phyloP scores from a whole-genome alignment of 192 early-diverging fungal genomes.

The Phycomyces nitens region DNA sequence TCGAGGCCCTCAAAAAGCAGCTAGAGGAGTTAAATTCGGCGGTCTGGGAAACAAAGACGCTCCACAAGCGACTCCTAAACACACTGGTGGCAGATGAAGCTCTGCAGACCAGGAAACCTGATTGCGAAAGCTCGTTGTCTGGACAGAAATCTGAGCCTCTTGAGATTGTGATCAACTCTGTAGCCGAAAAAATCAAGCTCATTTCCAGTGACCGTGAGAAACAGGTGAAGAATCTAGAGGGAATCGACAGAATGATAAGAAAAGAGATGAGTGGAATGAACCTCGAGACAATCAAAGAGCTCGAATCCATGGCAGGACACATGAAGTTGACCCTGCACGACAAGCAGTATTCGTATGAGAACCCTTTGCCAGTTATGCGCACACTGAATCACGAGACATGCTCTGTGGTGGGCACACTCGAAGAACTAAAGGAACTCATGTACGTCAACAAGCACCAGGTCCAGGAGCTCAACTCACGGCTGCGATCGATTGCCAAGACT shows the following conservation, averaged over 20 bases:
- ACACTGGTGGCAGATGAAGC: conserved; percentile 33
- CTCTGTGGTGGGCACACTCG: conserved; percentile 28
- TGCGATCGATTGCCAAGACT: conserved; percentile 36
- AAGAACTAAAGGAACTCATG: conserved; percentile 41
- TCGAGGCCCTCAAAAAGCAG: conserved; percentile 35
- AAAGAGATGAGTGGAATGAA: conserved; percentile 27
- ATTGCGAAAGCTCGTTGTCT: neutral
- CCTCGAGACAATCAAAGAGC: conserved; percentile 22
- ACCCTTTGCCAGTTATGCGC: conserved; percentile 31
- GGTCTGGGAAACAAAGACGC: conserved; percentile 41
- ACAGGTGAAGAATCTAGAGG: conserved; percentile 25
- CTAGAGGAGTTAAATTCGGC: conserved; percentile 38
- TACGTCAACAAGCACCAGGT: conserved; percentile 40
- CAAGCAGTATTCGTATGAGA: conserved; percentile 19
- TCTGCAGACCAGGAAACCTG: conserved; percentile 4
- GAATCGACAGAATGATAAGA: conserved; percentile 25
- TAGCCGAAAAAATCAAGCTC: conserved; percentile 25
- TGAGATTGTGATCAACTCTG: conserved; percentile 35
- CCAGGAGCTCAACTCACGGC: conserved; percentile 31
- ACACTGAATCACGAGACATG: conserved; percentile 26
- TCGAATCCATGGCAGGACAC: conserved; percentile 14
- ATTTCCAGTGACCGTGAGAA: conserved; percentile 35
- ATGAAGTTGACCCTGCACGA: conserved; percentile 23
- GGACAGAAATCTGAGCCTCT: conserved; percentile 21
- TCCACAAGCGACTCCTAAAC: conserved; percentile 38